These are phyloP conservation scores for Gossypium aridum DNA, from an alignment of 441 rosid species.

Conservation along the genomic window DNA sequence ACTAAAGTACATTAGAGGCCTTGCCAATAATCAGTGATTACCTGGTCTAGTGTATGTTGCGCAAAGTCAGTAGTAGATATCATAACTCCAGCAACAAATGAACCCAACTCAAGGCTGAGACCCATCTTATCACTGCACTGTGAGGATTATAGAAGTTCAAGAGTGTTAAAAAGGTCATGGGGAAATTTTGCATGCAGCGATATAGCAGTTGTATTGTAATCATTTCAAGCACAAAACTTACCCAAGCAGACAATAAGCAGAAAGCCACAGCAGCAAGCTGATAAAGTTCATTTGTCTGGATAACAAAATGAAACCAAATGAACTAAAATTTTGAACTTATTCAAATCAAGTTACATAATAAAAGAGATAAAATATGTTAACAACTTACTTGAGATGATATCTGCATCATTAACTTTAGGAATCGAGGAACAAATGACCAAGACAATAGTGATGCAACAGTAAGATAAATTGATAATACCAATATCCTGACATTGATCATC, in stretches of 20 bases:
- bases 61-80: slow-evolving; percentile 92
- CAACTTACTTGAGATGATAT: slow-evolving; percentile 90
- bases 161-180: slow-evolving; percentile 3
- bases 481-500: slow-evolving; percentile 45
- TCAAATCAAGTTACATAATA: neutral
- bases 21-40: slow-evolving; percentile 18
- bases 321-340: neutral
- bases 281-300: slow-evolving; percentile 93
- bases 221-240: slow-evolving; percentile 29
- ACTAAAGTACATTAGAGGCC: neutral
- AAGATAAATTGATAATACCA: slow-evolving; percentile 74
- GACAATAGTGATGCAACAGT: slow-evolving; percentile 65
- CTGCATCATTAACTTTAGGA: slow-evolving; percentile 89
- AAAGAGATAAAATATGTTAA: neutral
- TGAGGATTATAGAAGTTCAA: slow-evolving; percentile 30
- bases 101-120: slow-evolving; percentile 97
- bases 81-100: slow-evolving; percentile 98
- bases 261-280: slow-evolving; percentile 98
- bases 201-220: neutral
- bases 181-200: neutral
- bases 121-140: slow-evolving; percentile 99
- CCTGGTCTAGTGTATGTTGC: slow-evolving; percentile 97
- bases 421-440: slow-evolving; percentile 95
- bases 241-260: slow-evolving; percentile 99
- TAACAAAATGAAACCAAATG: neutral